Conservation (phyloP, 2,329 filamentous ascomycete genomes). For the Shiraia sp. region DNA sequence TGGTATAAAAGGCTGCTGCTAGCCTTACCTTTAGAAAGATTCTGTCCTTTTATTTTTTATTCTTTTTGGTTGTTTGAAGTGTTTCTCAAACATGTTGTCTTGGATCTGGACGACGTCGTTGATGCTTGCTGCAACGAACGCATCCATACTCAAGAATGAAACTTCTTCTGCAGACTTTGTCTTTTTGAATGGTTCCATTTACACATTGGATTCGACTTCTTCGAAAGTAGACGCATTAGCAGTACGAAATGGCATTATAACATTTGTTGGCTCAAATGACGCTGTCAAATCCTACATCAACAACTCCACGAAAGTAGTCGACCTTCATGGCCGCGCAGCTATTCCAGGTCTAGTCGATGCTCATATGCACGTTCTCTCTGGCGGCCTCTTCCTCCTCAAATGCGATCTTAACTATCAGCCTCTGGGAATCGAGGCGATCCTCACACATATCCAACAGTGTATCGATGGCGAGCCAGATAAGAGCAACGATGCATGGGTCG, state of each 20-base stretch:
- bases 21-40: no score
- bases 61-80: no score
- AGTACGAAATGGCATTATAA: constrained; percentile 1
- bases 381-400: constrained; percentile 4
- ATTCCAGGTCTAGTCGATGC: constrained; percentile 6
- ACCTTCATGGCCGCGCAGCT: constrained; percentile 3
- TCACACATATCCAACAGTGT: constrained; percentile 1
- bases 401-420: constrained; percentile 7
- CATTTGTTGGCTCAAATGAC: constrained; percentile 2
- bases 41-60: no score
- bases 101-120: no score
- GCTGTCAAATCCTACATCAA: background rate
- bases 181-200: constrained; percentile 7
- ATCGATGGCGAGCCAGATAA: constrained; percentile 4
- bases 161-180: background rate
- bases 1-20: no score
- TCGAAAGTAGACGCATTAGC: constrained; percentile 3
- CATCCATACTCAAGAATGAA: background rate
- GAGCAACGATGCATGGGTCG: constrained; percentile 2
- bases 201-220: constrained; percentile 1
- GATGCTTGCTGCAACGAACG: background rate
- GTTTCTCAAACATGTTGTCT: no score
- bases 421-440: background rate
- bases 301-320: constrained; percentile 3
- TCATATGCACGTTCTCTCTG: constrained; percentile 4